phyloP scores from a whole-genome alignment of 1,284 basidiomycete species.

The Ustilago xerochloae region DNA sequence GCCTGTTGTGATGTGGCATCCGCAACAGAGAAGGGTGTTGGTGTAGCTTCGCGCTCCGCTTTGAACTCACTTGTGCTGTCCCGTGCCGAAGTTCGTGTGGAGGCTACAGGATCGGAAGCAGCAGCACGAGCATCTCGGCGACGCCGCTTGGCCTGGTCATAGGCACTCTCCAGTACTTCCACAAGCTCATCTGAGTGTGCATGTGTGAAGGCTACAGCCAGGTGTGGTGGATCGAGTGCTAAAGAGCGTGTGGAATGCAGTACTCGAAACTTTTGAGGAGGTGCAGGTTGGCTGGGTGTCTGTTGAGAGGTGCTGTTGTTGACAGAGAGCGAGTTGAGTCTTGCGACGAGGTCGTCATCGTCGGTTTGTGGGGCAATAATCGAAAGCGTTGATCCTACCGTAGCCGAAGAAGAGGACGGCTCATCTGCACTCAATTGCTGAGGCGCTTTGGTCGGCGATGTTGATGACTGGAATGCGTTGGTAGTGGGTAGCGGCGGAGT shows the following conservation, averaged over 20 bases:
- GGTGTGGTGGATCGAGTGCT: slow-evolving; percentile 48
- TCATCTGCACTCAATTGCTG: neutral
- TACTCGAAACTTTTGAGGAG: slow-evolving; percentile 36
- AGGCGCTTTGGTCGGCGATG: neutral
- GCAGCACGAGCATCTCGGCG: slow-evolving; percentile 8
- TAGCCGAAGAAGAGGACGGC: neutral
- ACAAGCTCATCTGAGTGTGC: slow-evolving; percentile 49
- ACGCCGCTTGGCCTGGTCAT: slow-evolving; percentile 35
- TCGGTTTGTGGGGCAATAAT: neutral
- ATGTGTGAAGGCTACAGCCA: slow-evolving; percentile 48
- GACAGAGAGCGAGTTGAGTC: slow-evolving; percentile 45
- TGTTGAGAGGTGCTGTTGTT: slow-evolving; percentile 2
- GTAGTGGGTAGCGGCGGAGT: slow-evolving; percentile 13
- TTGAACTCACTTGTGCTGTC: neutral
- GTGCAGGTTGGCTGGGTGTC: neutral
- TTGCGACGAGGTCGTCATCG: slow-evolving; percentile 47
- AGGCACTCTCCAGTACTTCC: slow-evolving; percentile 28
- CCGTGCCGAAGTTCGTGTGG: neutral
- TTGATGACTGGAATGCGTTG: slow-evolving; percentile 3
- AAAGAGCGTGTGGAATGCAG: slow-evolving; percentile 38
- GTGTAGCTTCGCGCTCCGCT: slow-evolving; percentile 19
- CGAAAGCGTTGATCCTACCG: neutral
- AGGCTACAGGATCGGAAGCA: neutral
- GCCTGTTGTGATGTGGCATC: neutral
- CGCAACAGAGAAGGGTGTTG: slow-evolving; percentile 11